A percentile compares a stretch with the other conserved stretches of the same genome.
Evolutionary conservation across 306 rosid species (phyloP).

Genomic region (Lagenaria siceraria): DNA sequence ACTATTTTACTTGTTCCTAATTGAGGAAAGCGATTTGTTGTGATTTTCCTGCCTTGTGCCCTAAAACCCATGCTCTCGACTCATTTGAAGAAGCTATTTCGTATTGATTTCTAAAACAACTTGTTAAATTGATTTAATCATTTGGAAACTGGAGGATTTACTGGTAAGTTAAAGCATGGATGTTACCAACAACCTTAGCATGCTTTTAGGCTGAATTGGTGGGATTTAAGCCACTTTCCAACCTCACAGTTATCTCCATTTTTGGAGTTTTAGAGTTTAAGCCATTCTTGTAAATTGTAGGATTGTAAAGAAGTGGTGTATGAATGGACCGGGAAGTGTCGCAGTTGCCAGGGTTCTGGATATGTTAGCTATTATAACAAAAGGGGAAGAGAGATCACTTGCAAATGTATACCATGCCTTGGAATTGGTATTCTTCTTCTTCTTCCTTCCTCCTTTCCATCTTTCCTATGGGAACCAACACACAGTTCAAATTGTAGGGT

Average conservation of each 20-base stretch:
- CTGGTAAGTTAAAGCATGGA: background rate
- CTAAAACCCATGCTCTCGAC: background rate
- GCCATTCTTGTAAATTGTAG: conserved; percentile 24
- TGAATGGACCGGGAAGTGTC: conserved; percentile 95
- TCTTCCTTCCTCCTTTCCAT: background rate
- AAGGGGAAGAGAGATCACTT: conserved; percentile 55
- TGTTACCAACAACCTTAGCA: background rate
- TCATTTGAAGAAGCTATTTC: background rate
- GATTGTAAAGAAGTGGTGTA: conserved; percentile 92
- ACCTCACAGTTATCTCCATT: background rate
- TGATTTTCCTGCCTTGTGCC: background rate
- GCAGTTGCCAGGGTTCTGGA: conserved; percentile 96
- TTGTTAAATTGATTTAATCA: too few relatives aligned
- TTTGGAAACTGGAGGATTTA: background rate
- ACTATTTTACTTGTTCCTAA: background rate
- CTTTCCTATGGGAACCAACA: background rate
- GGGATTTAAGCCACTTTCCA: background rate
- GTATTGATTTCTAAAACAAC: background rate
- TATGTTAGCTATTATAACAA: conserved; percentile 57
- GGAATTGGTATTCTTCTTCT: conserved; percentile 64
- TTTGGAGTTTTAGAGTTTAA: conserved; percentile 2
- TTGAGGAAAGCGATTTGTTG: background rate
- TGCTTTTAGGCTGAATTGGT: background rate
- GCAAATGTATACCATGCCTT: conserved; percentile 97
- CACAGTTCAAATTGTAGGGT: background rate